phyloP scores from a whole-genome alignment of 306 rosid species.

The cucumber (Cucumis sativus) region DNA sequence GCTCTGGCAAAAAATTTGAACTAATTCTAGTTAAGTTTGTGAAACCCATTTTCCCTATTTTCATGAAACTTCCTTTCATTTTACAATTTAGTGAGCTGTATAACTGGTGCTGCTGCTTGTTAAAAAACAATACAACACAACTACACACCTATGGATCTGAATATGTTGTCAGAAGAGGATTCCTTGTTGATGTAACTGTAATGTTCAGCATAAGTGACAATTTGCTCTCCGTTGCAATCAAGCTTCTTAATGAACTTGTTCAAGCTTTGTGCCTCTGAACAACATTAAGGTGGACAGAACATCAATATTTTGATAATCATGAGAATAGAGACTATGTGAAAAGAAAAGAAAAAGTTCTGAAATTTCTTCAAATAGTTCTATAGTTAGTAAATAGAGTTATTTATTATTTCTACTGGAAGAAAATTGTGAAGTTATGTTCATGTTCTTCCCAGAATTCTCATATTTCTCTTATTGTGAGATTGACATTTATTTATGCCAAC shows the following conservation, averaged over 20 bases:
- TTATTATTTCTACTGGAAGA: neutral
- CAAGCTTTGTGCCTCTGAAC: neutral
- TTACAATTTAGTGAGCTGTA: neutral
- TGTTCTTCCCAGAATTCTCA: neutral
- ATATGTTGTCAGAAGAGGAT: neutral
- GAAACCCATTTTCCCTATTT: neutral
- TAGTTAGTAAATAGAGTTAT: neutral
- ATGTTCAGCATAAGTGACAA: neutral
- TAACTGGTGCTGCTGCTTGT: neutral
- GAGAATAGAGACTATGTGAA: neutral
- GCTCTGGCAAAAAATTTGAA: conserved; percentile 73
- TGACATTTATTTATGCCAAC: neutral
- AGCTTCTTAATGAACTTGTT: neutral
- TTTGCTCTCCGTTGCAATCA: neutral
- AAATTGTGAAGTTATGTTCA: neutral
- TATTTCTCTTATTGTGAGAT: neutral
- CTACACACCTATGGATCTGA: neutral
- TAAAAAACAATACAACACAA: neutral
- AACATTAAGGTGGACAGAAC: neutral
- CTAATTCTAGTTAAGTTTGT: conserved; percentile 67
- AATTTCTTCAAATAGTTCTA: neutral
- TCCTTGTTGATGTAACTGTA: neutral
- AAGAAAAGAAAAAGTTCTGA: neutral
- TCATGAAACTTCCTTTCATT: neutral
- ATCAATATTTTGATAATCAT: neutral